These are phyloP conservation scores for Russula brevipes DNA, from an alignment of 768 basidiomycete species.

Conservation along the genomic window DNA sequence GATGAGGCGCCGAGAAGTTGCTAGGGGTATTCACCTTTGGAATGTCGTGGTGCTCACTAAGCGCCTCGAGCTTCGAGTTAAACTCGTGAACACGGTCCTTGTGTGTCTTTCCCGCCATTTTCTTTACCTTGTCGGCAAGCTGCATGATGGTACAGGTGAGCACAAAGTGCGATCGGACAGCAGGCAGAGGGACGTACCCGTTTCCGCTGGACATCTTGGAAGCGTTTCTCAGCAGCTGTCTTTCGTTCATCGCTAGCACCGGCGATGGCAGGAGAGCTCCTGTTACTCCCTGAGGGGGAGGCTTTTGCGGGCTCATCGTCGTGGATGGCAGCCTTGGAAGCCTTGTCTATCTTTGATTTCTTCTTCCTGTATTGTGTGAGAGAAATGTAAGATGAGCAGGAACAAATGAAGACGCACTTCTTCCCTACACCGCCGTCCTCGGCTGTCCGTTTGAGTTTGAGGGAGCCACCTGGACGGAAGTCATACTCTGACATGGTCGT, in stretches of 20 bases:
- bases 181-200: slow-evolving; percentile 43
- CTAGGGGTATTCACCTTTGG: slow-evolving; percentile 58
- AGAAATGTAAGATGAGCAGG: neutral
- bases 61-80: slow-evolving; percentile 76
- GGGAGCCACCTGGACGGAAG: slow-evolving; percentile 78
- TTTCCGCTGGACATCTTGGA: slow-evolving; percentile 80
- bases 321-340: slow-evolving; percentile 35
- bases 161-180: slow-evolving; percentile 1
- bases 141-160: slow-evolving; percentile 31
- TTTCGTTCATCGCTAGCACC: slow-evolving; percentile 48
- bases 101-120: slow-evolving; percentile 78
- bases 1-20: slow-evolving; percentile 6
- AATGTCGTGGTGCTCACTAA: slow-evolving; percentile 93
- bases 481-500: slow-evolving; percentile 75
- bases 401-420: slow-evolving; percentile 49
- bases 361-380: slow-evolving; percentile 58
- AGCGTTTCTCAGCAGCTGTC: slow-evolving; percentile 83
- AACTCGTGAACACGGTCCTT: slow-evolving; percentile 92
- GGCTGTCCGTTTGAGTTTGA: slow-evolving; percentile 79
- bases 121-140: slow-evolving; percentile 71
- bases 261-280: slow-evolving; percentile 55
- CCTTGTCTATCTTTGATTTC: slow-evolving; percentile 53
- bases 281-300: slow-evolving; percentile 51
- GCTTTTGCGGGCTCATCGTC: slow-evolving; percentile 40
- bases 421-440: slow-evolving; percentile 80